phyloP scores from a whole-genome alignment of 139 green algal species.

The Picochlorum sp. region DNA sequence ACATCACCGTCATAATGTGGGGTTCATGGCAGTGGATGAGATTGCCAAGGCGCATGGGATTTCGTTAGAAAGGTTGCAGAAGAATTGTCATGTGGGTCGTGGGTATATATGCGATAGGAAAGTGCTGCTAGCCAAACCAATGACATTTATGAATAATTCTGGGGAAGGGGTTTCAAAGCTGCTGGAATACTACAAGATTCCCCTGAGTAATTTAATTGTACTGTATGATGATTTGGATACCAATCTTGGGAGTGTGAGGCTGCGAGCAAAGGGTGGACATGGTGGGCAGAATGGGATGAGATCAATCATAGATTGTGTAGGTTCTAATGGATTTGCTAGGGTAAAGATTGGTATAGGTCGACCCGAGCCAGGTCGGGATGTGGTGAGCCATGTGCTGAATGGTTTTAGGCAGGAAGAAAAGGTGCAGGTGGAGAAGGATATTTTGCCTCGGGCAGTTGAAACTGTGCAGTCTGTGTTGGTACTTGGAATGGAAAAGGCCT shows the following conservation, averaged over 20 bases:
- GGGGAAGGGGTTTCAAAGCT: slow-evolving; percentile 68
- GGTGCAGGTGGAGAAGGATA: slow-evolving; percentile 56
- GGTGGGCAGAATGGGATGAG: slow-evolving; percentile 93
- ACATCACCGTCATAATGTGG: slow-evolving; percentile 78
- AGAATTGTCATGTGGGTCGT: slow-evolving; percentile 54
- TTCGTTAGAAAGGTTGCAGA: slow-evolving; percentile 48
- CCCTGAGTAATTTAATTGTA: slow-evolving; percentile 46
- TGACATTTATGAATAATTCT: slow-evolving; percentile 90
- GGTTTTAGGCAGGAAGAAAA: slow-evolving; percentile 59
- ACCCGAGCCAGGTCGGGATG: slow-evolving; percentile 39
- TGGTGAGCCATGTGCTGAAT: slow-evolving; percentile 63
- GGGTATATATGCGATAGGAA: slow-evolving; percentile 32
- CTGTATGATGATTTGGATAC: slow-evolving; percentile 85
- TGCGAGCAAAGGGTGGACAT: slow-evolving; percentile 72
- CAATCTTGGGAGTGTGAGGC: slow-evolving; percentile 37
- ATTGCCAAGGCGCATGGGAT: slow-evolving; percentile 51
- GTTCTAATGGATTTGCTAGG: slow-evolving; percentile 57
- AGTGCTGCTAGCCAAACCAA: slow-evolving; percentile 76
- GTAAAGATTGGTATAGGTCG: slow-evolving; percentile 77
- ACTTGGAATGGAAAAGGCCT: slow-evolving; percentile 56
- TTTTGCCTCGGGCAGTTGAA: slow-evolving; percentile 34
- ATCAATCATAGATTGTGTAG: slow-evolving; percentile 69
- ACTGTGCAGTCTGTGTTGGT: slow-evolving; percentile 42
- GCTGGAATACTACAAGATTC: slow-evolving; percentile 65
- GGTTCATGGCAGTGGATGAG: slow-evolving; percentile 75